Base-by-base conservation (phyloP, 78 protist genomes). In the Speleostelium caveatum region DNA sequence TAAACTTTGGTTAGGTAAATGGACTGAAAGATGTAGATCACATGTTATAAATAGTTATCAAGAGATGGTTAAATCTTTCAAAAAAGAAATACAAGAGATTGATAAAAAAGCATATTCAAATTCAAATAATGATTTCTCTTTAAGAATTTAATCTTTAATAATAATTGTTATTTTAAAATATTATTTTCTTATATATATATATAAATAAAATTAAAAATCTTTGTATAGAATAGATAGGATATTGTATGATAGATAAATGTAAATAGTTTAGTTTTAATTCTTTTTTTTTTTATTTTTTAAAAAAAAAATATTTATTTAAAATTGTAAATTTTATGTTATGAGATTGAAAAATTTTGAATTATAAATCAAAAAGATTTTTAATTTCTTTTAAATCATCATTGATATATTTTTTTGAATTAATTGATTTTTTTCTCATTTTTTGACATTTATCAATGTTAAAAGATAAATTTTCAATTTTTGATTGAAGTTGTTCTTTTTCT, bases 361-460 rank as follows among this genome's bases (percentile, higher is more conserved):
- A 58, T n/a, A 19, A 22, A 21, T n/a, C 63, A 56, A 73, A 14
- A 32, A 55, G 19, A 2, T 39, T 35, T 55, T 80, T 80, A 7
- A 80, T 32, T 39, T 80, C 89, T 8, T 12, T 62, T 22, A 80
- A 41, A 68, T 68, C 89, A 26, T 80, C 89, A 30, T 68, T 80
- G n/a, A 80, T 80, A 36, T 39, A 14, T 68, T 59, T 65, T 41
- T 80, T 80, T 26, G 69, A 68, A 28, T 24, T 30, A 1, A 80
- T 42, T 42, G 53, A 28, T 49, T 68, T 65, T 67, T 71, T 32
- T 56, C 89, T 45, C 19, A 72, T 45, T 30, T 80, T 80, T 42
- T 42, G 53, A 56, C 68, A 65, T n/a, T 80, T 72, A 19, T 80
- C 89, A 26, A 80, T 17, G 10, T 53, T 68, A 2, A 28, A 22